These are phyloP conservation scores for Bipolaris gigantea DNA, from an alignment of 2,329 filamentous ascomycete genomes.

Conservation along the genomic window DNA sequence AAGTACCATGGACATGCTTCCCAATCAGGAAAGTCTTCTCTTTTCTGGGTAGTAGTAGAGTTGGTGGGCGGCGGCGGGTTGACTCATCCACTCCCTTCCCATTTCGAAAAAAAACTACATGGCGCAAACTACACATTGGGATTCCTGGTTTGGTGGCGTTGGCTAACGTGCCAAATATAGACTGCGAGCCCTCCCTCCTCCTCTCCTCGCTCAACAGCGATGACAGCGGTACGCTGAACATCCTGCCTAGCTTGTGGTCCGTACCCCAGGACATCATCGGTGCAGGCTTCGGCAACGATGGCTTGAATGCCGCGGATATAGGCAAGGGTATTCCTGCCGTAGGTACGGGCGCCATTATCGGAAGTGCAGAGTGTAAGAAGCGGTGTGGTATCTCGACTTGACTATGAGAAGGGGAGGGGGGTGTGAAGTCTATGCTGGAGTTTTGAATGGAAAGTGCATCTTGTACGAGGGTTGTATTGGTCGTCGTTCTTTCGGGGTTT, in stretches of 20 bases:
- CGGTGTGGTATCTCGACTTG: conserved; percentile 34
- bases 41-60: no score
- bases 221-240: conserved; percentile 55
- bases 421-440: not conserved
- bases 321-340: conserved; percentile 41
- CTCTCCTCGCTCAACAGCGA: conserved; percentile 54
- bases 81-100: not conserved
- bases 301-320: conserved; percentile 36
- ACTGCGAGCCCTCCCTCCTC: conserved; percentile 54
- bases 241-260: conserved; percentile 50
- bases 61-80: no score
- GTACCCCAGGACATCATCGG: conserved; percentile 48
- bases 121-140: no score
- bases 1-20: no score
- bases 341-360: conserved; percentile 49
- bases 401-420: not conserved
- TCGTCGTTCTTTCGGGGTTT: not conserved
- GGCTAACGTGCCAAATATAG: conserved; percentile 23
- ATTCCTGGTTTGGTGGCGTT: not conserved
- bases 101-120: no score
- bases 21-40: no score
- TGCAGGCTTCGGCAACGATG: conserved; percentile 48
- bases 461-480: not conserved
- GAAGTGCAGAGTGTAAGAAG: conserved; percentile 46
- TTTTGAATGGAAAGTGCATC: not conserved